phyloP scores from a whole-genome alignment of 257 asterid species.

The Paulownia fortunei region DNA sequence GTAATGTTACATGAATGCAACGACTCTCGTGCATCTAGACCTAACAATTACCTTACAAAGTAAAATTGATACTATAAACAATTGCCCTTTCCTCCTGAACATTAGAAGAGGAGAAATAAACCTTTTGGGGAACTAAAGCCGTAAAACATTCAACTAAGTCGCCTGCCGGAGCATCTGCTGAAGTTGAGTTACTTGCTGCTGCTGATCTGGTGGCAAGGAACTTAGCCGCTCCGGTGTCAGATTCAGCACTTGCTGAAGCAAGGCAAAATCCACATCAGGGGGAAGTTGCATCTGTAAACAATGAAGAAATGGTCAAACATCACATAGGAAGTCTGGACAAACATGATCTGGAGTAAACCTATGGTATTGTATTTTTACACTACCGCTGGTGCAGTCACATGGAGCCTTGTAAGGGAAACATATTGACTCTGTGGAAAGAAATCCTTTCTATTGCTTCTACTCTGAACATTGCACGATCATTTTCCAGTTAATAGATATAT shows the following conservation, averaged over 20 bases:
- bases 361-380: no score
- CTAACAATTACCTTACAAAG: constrained; percentile 27
- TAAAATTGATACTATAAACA: neutral
- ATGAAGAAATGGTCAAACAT: neutral
- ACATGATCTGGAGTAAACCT: no score
- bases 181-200: constrained; percentile 81
- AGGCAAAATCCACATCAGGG: constrained; percentile 63
- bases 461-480: no score
- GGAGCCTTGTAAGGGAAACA: no score
- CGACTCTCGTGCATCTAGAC: constrained; percentile 27
- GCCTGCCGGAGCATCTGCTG: constrained; percentile 90
- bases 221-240: constrained; percentile 82
- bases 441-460: no score
- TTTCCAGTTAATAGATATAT: no score
- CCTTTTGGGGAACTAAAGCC: neutral
- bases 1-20: constrained; percentile 36
- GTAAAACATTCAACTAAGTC: constrained; percentile 36
- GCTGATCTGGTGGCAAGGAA: constrained; percentile 89
- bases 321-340: no score
- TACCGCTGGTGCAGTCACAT: no score
- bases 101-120: constrained; percentile 11
- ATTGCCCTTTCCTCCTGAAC: constrained; percentile 23
- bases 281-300: constrained; percentile 61
- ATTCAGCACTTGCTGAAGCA: constrained; percentile 80
- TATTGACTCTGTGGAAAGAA: no score